Percentiles rank a stretch among this genome's conserved stretches.
Evolutionary conservation across 2,329 filamentous ascomycete genomes (phyloP).

Genomic region (Aspergillus cejpii): DNA sequence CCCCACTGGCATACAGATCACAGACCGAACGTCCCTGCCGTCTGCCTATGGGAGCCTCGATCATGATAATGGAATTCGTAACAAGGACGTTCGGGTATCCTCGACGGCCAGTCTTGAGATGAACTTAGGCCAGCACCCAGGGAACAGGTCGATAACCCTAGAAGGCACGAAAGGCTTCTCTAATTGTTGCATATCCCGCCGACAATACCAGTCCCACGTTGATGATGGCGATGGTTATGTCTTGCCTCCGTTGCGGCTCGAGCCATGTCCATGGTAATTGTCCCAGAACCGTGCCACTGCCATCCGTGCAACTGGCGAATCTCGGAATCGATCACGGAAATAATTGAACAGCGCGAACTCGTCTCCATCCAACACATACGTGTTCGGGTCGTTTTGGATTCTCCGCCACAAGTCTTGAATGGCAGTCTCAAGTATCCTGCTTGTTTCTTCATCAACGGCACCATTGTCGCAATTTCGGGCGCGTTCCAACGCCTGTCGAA

Average conservation of each 20-base stretch:
- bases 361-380: conserved; percentile 67
- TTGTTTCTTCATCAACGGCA: conserved; percentile 55
- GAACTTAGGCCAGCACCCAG: neutral
- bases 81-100: neutral
- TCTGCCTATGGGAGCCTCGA: neutral
- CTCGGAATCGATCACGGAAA: conserved; percentile 61
- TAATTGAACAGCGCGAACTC: conserved; percentile 87
- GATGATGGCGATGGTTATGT: conserved; percentile 12
- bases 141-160: neutral
- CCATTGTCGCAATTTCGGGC: conserved; percentile 67
- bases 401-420: conserved; percentile 61
- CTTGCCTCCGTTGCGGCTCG: conserved; percentile 20
- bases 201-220: neutral
- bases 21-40: neutral
- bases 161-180: neutral
- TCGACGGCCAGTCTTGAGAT: neutral
- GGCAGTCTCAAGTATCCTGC: conserved; percentile 58
- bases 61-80: neutral
- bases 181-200: neutral
- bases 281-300: conserved; percentile 55
- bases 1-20: neutral
- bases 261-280: conserved; percentile 25
- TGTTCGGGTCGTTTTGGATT: conserved; percentile 55
- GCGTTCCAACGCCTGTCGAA: conserved; percentile 65
- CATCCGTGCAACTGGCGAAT: conserved; percentile 45